Conservation (phyloP, 345 rosid genomes). For the Ailanthus altissimus region DNA sequence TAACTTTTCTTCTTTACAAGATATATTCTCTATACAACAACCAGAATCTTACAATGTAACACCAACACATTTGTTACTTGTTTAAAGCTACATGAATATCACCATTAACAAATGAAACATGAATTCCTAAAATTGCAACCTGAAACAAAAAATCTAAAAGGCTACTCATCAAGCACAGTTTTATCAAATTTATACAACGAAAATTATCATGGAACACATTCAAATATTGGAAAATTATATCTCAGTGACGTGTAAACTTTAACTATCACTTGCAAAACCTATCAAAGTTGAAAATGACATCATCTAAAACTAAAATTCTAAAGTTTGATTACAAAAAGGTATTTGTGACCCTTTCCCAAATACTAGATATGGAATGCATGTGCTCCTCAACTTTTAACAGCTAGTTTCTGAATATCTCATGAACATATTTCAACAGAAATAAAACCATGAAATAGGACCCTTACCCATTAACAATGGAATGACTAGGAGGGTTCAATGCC, state of each 20-base stretch:
- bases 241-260: no score
- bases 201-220: background rate
- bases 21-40: background rate
- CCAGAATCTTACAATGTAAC: background rate
- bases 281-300: no score
- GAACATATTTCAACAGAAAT: no score
- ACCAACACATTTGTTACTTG: background rate
- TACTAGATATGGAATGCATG: background rate
- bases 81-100: background rate
- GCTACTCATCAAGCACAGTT: background rate
- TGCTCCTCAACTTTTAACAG: background rate
- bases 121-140: background rate
- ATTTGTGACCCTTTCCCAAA: background rate
- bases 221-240: background rate
- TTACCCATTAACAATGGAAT: background rate
- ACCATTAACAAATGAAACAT: background rate
- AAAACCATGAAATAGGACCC: background rate
- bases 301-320: no score
- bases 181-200: background rate
- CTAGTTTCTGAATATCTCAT: no score
- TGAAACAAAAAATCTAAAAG: background rate
- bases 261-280: no score
- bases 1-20: background rate
- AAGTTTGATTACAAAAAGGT: no score
- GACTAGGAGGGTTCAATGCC: background rate